Evolutionary conservation across 306 rosid species (phyloP).

Genomic region (Boehmeria nivea): DNA sequence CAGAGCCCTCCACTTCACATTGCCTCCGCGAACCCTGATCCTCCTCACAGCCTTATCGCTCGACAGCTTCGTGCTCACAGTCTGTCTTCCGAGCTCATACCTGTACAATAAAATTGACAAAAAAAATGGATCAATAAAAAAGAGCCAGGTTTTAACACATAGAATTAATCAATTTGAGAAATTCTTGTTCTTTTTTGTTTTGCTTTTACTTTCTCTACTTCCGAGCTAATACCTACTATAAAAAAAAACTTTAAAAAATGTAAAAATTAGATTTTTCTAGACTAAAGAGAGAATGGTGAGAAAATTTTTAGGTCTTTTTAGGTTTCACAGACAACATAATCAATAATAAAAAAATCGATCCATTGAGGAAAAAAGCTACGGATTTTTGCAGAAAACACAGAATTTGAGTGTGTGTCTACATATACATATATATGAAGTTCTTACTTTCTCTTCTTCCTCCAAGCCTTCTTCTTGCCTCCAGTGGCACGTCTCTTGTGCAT

Average conservation of each 20-base stretch:
- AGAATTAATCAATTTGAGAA: not conserved
- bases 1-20: constrained; percentile 20
- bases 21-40: constrained; percentile 11
- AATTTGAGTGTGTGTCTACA: too few species aligned
- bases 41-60: constrained; percentile 16
- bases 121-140: not conserved
- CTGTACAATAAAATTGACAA: not conserved
- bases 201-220: too few species aligned
- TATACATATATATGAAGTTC: not conserved
- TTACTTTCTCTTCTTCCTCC: constrained; percentile 22
- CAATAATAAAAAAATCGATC: too few species aligned
- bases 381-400: too few species aligned
- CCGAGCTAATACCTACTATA: too few species aligned
- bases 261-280: too few species aligned
- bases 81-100: constrained; percentile 16
- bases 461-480: constrained; percentile 18
- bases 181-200: not conserved
- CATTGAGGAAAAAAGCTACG: too few species aligned
- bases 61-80: constrained; percentile 14
- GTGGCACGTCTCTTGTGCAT: constrained; percentile 18
- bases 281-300: too few species aligned
- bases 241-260: too few species aligned
- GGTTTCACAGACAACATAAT: too few species aligned
- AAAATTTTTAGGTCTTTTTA: too few species aligned
- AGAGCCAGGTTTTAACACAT: not conserved